Conservation (phyloP, 495 filamentous ascomycete species). For the Diplogelasinospora grovesii region DNA sequence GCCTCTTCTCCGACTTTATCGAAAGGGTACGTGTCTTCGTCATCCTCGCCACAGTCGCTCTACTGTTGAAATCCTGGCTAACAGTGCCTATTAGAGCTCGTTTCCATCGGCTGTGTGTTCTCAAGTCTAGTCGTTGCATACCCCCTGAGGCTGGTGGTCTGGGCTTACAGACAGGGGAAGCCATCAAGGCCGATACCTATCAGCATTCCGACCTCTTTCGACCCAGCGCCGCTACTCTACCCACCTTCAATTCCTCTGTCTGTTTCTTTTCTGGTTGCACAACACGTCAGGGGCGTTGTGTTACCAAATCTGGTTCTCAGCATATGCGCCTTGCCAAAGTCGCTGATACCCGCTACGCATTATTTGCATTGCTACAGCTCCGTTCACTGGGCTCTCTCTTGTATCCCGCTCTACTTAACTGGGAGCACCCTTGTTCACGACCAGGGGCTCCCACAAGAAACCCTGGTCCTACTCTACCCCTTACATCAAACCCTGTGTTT, state of each 20-base stretch:
- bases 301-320: slow-evolving; percentile 76
- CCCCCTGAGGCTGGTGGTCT: slow-evolving; percentile 37
- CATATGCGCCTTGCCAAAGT: slow-evolving; percentile 67
- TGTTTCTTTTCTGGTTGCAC: slow-evolving; percentile 69
- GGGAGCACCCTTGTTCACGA: not conserved
- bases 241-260: slow-evolving; percentile 69
- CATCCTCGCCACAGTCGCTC: not conserved
- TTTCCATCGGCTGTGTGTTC: slow-evolving; percentile 13
- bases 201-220: slow-evolving; percentile 65
- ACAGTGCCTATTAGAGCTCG: slow-evolving; percentile 24
- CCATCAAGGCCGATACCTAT: slow-evolving; percentile 33
- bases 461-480: slow-evolving; percentile 66
- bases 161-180: slow-evolving; percentile 33
- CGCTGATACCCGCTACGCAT: slow-evolving; percentile 58
- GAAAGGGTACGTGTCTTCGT: slow-evolving; percentile 24
- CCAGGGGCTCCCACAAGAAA: slow-evolving; percentile 46
- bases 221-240: slow-evolving; percentile 87
- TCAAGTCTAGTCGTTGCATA: slow-evolving; percentile 32
- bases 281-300: slow-evolving; percentile 47
- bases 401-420: slow-evolving; percentile 47
- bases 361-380: slow-evolving; percentile 50
- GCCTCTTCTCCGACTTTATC: slow-evolving; percentile 25
- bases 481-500: slow-evolving; percentile 76
- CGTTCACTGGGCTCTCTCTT: slow-evolving; percentile 67
- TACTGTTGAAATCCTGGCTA: too few relatives aligned